A percentile compares a stretch with the other conserved stretches of the same genome.
Evolutionary conservation across 306 rosid genomes (phyloP).

Genomic region (Hippophae tibetana): DNA sequence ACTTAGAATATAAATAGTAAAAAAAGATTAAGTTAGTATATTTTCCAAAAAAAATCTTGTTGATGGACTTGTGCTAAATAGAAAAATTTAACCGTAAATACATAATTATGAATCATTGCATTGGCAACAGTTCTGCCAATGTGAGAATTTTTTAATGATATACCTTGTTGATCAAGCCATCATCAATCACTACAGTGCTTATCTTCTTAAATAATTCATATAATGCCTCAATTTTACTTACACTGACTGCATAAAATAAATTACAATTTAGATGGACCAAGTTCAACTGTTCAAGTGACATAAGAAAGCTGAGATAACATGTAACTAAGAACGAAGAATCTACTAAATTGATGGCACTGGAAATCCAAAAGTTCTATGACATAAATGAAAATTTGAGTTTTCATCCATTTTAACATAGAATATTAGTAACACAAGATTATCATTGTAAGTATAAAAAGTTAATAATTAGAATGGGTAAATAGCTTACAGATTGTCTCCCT

Average conservation of each 20-base stretch:
- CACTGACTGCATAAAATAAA: constrained; percentile 63
- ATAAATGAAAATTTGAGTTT: constrained; percentile 2
- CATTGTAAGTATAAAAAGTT: neutral
- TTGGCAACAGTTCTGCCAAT: neutral
- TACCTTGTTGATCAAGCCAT: constrained; percentile 94
- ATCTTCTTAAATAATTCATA: constrained; percentile 96
- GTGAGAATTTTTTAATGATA: neutral
- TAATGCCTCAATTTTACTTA: constrained; percentile 94
- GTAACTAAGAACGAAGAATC: neutral
- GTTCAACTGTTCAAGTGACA: neutral
- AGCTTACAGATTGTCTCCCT: constrained; percentile 37
- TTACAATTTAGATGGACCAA: neutral
- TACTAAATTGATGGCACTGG: no score
- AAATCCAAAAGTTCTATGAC: no score
- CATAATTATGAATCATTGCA: constrained; percentile 2
- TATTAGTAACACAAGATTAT: neutral
- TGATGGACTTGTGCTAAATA: neutral
- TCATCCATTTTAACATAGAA: neutral
- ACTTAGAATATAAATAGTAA: no score
- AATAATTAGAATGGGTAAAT: constrained; percentile 7
- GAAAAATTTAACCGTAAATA: neutral
- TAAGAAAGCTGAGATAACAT: neutral
- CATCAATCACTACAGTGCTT: constrained; percentile 92
- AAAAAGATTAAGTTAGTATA: no score
- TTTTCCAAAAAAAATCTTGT: no score